A percentile compares a stretch with the other conserved stretches of the same genome.
phyloP scores from a whole-genome alignment of 208 protist genomes.

The Leishmania major region DNA sequence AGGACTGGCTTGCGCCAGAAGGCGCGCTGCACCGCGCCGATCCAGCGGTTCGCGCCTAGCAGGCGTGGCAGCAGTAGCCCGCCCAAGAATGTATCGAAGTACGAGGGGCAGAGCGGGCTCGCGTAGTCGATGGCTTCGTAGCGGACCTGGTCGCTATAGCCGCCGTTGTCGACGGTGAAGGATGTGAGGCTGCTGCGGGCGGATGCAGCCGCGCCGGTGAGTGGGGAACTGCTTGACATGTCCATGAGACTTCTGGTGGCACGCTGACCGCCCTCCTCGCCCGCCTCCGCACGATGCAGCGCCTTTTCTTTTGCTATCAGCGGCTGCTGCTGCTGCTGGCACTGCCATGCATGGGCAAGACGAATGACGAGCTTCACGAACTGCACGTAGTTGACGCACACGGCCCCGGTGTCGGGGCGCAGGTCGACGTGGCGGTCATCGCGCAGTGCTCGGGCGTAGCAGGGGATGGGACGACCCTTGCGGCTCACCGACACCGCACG shows the following conservation, averaged over 20 bases:
- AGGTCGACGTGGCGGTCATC: slow-evolving; percentile 69
- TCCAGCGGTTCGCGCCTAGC: slow-evolving; percentile 42
- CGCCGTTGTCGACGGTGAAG: neutral
- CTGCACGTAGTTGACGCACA: slow-evolving; percentile 60
- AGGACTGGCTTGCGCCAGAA: slow-evolving; percentile 27
- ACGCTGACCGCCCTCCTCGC: neutral
- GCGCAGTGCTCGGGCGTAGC: slow-evolving; percentile 47
- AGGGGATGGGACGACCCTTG: slow-evolving; percentile 20
- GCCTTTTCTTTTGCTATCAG: slow-evolving; percentile 3
- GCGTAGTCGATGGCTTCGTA: slow-evolving; percentile 47
- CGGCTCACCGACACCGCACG: slow-evolving; percentile 22
- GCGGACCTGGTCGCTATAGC: slow-evolving; percentile 1
- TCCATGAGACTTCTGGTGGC: neutral
- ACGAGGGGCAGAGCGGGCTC: slow-evolving; percentile 38
- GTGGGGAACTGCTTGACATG: neutral
- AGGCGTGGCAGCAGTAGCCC: slow-evolving; percentile 50
- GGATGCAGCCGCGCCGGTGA: neutral
- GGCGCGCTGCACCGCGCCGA: slow-evolving; percentile 25
- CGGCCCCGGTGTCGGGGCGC: slow-evolving; percentile 43
- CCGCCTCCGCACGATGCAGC: neutral
- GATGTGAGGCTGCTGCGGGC: neutral
- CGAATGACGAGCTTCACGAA: slow-evolving; percentile 74
- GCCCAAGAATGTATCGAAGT: slow-evolving; percentile 47
- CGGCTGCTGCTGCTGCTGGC: slow-evolving; percentile 23
- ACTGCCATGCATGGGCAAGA: slow-evolving; percentile 73